Conservation (phyloP, 345 rosid genomes). For the Eutrema heterophyllum region DNA sequence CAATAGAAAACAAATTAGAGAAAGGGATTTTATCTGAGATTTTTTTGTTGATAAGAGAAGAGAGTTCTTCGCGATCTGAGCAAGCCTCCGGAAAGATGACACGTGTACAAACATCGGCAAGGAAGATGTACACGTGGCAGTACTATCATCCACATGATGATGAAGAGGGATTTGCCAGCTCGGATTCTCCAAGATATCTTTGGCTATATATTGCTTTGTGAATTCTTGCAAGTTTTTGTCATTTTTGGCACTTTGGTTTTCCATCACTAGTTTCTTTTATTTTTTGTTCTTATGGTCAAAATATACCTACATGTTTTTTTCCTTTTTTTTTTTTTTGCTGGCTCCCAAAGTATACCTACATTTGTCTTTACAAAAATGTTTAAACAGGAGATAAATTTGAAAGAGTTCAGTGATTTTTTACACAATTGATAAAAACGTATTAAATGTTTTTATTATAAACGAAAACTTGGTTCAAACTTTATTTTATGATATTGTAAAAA, state of each 20-base stretch:
- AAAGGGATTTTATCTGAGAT: conserved; percentile 7
- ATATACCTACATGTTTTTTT: neutral
- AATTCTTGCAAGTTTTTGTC: neutral
- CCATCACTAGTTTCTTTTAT: conserved; percentile 1
- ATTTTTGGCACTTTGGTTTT: neutral
- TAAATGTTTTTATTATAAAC: no score
- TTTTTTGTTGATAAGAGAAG: conserved; percentile 73
- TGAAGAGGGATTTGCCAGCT: conserved; percentile 47
- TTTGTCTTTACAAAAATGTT: neutral
- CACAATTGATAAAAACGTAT: neutral
- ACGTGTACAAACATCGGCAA: conserved; percentile 45
- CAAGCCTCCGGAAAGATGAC: conserved; percentile 57
- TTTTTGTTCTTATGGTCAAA: neutral
- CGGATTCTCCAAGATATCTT: conserved; percentile 51
- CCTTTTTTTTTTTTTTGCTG: neutral
- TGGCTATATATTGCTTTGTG: neutral
- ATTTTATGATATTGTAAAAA: no score
- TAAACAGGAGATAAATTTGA: neutral
- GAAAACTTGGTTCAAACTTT: no score
- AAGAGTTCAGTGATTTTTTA: neutral
- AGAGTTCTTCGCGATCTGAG: conserved; percentile 62
- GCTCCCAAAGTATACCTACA: neutral
- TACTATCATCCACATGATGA: conserved; percentile 49
- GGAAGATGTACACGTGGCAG: conserved; percentile 44
- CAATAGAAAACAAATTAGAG: neutral